A percentile compares a stretch with the other conserved stretches of the same genome.
These are phyloP conservation scores for Fraxinus floribunda DNA, from an alignment of 305 asterid species.

Conservation along the genomic window DNA sequence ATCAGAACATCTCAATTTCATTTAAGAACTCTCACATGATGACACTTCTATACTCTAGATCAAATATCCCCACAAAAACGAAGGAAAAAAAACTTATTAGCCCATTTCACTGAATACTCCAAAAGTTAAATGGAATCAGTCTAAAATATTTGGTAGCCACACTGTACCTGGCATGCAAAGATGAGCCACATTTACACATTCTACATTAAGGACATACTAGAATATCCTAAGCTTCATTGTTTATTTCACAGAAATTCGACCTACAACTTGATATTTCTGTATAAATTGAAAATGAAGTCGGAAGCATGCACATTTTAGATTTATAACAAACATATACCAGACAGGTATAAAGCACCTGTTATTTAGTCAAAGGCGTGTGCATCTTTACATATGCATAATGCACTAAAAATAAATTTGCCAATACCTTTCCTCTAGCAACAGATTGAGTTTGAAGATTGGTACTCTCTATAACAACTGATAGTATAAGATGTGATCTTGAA, in stretches of 20 bases:
- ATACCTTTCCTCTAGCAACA: conserved; percentile 93
- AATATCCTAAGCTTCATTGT: neutral
- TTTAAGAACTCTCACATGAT: neutral
- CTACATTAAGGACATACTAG: neutral
- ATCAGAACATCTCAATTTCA: neutral
- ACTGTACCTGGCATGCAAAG: neutral
- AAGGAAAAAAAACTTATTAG: neutral
- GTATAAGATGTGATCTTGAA: conserved; percentile 93
- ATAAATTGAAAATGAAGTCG: neutral
- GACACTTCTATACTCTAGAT: neutral
- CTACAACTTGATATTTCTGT: neutral
- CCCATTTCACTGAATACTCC: neutral
- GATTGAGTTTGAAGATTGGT: conserved; percentile 93
- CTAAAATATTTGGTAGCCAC: neutral
- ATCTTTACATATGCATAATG: conserved; percentile 10
- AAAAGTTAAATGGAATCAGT: neutral
- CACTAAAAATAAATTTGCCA: conserved; percentile 1
- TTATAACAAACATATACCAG: neutral
- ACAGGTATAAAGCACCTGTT: neutral
- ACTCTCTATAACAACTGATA: conserved; percentile 79
- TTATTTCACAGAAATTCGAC: neutral
- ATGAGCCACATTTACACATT: neutral
- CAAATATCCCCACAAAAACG: neutral
- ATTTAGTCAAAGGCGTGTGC: neutral
- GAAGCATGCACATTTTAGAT: neutral